These are phyloP conservation scores for Pascua guehoae DNA, from an alignment of 1,284 basidiomycete genomes.

Conservation along the genomic window DNA sequence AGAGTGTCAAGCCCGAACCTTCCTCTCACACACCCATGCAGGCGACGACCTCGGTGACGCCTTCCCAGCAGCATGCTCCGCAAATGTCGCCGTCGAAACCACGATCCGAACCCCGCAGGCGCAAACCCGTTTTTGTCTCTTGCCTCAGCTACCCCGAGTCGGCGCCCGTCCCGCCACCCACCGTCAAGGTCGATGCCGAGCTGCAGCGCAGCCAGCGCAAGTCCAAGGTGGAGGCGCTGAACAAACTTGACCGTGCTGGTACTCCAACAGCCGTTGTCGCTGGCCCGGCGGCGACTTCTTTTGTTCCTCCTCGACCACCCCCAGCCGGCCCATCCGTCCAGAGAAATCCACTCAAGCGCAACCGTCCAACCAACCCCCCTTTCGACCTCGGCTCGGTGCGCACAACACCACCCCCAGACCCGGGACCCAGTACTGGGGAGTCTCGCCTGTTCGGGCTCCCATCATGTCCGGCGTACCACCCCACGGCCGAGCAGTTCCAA, in stretches of 20 bases:
- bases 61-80: not conserved
- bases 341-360: conserved; percentile 35
- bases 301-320: conserved; percentile 28
- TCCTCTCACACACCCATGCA: no score
- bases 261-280: conserved; percentile 16
- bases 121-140: conserved; percentile 37
- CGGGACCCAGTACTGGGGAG: conserved; percentile 23
- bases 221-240: conserved; percentile 42
- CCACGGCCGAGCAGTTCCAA: conserved; percentile 82
- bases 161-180: conserved; percentile 14
- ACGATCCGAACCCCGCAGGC: conserved; percentile 7
- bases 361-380: conserved; percentile 31
- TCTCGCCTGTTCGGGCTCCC: conserved; percentile 73
- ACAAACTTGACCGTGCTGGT: conserved; percentile 37
- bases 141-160: conserved; percentile 34
- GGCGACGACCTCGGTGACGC: not conserved
- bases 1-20: not conserved
- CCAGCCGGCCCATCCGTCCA: conserved; percentile 14
- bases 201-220: conserved; percentile 34
- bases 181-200: conserved; percentile 21
- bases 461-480: conserved; percentile 87
- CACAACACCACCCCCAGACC: conserved; percentile 32
- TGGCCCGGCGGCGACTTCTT: conserved; percentile 36
- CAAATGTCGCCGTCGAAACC: not conserved
- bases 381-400: conserved; percentile 35